Base-by-base conservation (phyloP, 225 moss, liverwort and hornwort genomes). In the Pseudisothecium myosuroides region DNA sequence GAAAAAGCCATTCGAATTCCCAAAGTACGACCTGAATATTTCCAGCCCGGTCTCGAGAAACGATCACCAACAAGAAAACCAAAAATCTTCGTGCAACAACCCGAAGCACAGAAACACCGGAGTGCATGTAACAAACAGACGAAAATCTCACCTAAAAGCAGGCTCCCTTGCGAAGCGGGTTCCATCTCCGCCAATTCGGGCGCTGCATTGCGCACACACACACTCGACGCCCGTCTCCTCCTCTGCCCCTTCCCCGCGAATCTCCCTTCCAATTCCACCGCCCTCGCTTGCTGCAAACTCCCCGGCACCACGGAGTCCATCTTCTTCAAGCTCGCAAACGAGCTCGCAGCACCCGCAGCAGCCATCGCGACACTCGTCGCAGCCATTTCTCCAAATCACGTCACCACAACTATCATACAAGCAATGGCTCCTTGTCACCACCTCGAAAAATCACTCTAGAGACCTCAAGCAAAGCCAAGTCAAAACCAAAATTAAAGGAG, bases 171-270 rank as follows among this genome's bases (percentile, higher is more conserved):
- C 27, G 97, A 97, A 34, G 95, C 97, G 31, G 96, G 96, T 89
- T 97, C 98, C 97, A 98, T 90, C 86, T 98, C 96, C 88, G 88
- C 90, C 91, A 98, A 91, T 93, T 97, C 95, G 65, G 97, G 90
- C 61, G 92, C 92, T 90, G 92, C 93, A 84, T 88, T 97, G 72
- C 96, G 95, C 76, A 93, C 96, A 61, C 90, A 90, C 86, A 82
- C 92, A 50, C 85, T 84, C 37, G 69, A 91, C 56, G 55, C 45
- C 24, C 86, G 76, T n/a, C n/a, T n/a, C 18, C 36, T 93, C 86
- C 88, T 91, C 81, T 43, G 89, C 68, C 50, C 63, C 86, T 83
- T 93, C 66, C 88, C 77, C 69, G 22, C 66, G 37, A 73, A 63
- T 74, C 75, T 36, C 21, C 88, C 84, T 82, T 66, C 88, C 67